phyloP scores from a whole-genome alignment of 352 stramenopile species.

The Bremia lactucae region DNA sequence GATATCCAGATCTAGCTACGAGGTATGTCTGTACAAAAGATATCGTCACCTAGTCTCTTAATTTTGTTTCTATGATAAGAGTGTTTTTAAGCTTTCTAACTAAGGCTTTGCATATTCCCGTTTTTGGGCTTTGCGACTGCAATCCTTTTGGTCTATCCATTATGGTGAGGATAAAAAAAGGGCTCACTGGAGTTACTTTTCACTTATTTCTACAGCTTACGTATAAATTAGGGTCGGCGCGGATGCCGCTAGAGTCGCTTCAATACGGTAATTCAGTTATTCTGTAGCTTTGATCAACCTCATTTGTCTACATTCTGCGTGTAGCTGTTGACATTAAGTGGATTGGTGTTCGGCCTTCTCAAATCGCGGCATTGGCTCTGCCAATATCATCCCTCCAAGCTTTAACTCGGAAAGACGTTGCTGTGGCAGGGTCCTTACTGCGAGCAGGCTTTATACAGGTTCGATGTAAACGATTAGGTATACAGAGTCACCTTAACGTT shows the following conservation, averaged over 20 bases:
- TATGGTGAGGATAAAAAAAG: slow-evolving; percentile 36
- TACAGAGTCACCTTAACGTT: slow-evolving; percentile 1
- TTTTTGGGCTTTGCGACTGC: slow-evolving; percentile 89
- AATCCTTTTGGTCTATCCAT: slow-evolving; percentile 92
- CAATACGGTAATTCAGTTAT: slow-evolving; percentile 47
- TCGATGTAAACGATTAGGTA: not conserved
- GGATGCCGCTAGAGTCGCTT: slow-evolving; percentile 71
- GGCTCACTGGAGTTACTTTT: not conserved
- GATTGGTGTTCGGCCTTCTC: slow-evolving; percentile 85
- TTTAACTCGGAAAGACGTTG: slow-evolving; percentile 44
- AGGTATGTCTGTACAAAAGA: slow-evolving; percentile 25
- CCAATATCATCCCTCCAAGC: slow-evolving; percentile 44
- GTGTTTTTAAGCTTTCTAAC: slow-evolving; percentile 81
- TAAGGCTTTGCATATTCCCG: slow-evolving; percentile 64
- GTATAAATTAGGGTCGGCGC: slow-evolving; percentile 82
- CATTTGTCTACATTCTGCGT: not conserved
- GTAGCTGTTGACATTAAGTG: slow-evolving; percentile 81
- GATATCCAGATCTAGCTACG: slow-evolving; percentile 91
- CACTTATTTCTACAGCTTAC: slow-evolving; percentile 43
- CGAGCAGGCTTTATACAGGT: slow-evolving; percentile 59
- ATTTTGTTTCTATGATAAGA: slow-evolving; percentile 13
- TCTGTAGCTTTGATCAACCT: not conserved
- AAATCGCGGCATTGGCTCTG: slow-evolving; percentile 40
- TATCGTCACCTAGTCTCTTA: too few species aligned
- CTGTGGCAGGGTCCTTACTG: slow-evolving; percentile 30